Percentiles rank a stretch among this genome's conserved stretches.
Conservation (phyloP, 139 green algal genomes). For the Coccomyxa sp. region DNA sequence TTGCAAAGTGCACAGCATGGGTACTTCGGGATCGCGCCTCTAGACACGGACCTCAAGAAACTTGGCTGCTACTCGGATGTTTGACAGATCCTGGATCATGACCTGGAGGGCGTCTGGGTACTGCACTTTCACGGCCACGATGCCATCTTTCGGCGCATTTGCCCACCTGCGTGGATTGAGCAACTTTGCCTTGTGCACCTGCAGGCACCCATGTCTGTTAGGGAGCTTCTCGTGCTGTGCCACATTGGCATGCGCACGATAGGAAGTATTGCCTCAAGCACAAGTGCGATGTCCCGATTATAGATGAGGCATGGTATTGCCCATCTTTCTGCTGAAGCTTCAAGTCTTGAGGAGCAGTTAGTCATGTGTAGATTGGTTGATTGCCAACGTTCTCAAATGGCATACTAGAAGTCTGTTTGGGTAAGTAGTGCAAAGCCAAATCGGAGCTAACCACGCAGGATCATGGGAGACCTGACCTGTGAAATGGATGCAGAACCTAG, state of each 20-base stretch:
- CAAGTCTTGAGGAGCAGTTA: no score
- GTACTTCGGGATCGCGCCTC: no score
- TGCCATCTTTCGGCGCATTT: constrained; percentile 32
- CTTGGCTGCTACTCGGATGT: constrained; percentile 62
- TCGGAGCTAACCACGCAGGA: no score
- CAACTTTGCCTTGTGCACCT: constrained; percentile 83
- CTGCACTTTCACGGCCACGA: constrained; percentile 89
- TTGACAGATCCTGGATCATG: constrained; percentile 73
- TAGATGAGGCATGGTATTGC: not conserved
- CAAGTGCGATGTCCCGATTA: not conserved
- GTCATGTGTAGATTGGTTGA: no score
- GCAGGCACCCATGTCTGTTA: not conserved
- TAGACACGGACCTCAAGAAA: constrained; percentile 46
- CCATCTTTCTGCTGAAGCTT: no score
- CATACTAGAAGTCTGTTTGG: no score
- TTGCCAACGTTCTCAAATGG: no score
- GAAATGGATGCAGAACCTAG: constrained; percentile 84
- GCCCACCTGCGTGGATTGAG: constrained; percentile 13
- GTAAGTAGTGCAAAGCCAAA: no score
- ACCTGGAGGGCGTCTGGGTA: constrained; percentile 73
- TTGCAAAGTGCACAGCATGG: no score
- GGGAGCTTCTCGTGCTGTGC: not conserved
- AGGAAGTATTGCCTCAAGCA: not conserved
- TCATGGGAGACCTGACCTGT: constrained; percentile 46
- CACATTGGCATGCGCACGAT: not conserved